These are phyloP conservation scores for Boeremia lycopersici DNA, from an alignment of 2,329 filamentous ascomycete species.

Conservation along the genomic window DNA sequence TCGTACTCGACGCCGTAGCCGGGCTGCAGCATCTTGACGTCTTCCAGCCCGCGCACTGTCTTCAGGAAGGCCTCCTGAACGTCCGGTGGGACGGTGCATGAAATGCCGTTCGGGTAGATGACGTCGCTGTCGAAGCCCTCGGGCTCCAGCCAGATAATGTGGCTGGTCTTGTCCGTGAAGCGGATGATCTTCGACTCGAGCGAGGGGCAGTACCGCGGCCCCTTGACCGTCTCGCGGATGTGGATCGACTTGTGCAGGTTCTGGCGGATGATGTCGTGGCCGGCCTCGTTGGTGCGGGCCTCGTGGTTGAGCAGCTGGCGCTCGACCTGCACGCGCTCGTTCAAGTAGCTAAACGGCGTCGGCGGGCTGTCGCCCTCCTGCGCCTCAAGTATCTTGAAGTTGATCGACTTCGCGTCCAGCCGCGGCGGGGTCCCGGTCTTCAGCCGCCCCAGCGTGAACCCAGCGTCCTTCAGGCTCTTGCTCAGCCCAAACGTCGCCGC, in stretches of 20 bases:
- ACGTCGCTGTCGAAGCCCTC: slow-evolving; percentile 90
- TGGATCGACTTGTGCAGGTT: slow-evolving; percentile 97
- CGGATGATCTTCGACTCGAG: slow-evolving; percentile 92
- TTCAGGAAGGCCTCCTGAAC: slow-evolving; percentile 85
- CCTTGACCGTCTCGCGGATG: slow-evolving; percentile 92
- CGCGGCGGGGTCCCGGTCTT: slow-evolving; percentile 97
- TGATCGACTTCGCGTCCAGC: slow-evolving; percentile 79
- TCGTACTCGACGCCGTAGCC: slow-evolving; percentile 99
- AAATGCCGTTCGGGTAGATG: slow-evolving; percentile 95
- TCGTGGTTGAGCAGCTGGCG: slow-evolving; percentile 85
- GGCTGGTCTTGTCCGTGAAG: slow-evolving; percentile 78
- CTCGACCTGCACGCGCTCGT: slow-evolving; percentile 75
- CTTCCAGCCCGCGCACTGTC: slow-evolving; percentile 85
- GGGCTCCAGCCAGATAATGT: slow-evolving; percentile 96
- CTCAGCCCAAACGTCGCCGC: slow-evolving; percentile 90
- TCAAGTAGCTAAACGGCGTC: slow-evolving; percentile 88
- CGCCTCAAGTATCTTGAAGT: slow-evolving; percentile 72
- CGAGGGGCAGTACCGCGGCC: slow-evolving; percentile 93
- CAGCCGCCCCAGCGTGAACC: slow-evolving; percentile 84
- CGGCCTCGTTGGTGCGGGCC: slow-evolving; percentile 82
- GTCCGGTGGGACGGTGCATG: slow-evolving; percentile 92
- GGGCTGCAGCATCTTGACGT: slow-evolving; percentile 88
- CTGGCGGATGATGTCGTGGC: slow-evolving; percentile 81
- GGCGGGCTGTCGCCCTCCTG: slow-evolving; percentile 87
- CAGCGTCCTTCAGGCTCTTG: slow-evolving; percentile 85